Base-by-base conservation (phyloP, 305 asterid species). In the Rubia peregrina region DNA sequence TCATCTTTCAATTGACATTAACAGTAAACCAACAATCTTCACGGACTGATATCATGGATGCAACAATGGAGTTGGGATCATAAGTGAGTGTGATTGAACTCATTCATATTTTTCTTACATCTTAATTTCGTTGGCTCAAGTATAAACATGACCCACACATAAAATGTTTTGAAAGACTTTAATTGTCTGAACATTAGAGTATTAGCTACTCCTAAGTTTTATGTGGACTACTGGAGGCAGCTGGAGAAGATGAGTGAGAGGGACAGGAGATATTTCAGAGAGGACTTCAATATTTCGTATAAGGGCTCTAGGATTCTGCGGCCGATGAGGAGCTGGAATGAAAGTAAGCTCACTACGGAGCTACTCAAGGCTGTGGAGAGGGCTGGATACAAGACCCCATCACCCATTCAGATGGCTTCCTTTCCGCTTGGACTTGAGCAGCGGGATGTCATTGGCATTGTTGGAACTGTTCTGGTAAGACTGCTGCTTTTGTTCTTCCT, bases 1-100 rank as follows among this genome's bases (percentile, higher is more conserved):
- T 60, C n/a, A 21, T 78, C 44, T 79, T 59, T 74, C 83, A 89
- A 96, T 97, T 92, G 78, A 94, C 99, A 2, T 87, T 91, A 44
- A 87, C 97, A 24, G 99, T 96, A 55, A 94, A 94, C 78, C 97
- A 91, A 74, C 96, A 94, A 65, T 97, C 99, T 0, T 82, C 91
- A 67, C 90, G 96, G 64, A 88, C 93, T 69, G 97, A 94, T 79
- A 94, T 91, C 74, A 94, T 97, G 0, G 96, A 94, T 73, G 96
- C 96, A 76, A 97, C 99, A 72, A 94, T 94, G 97, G 95, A 84
- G 75, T 82, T 91, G 75, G 99, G 97, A 59, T 67, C 95, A 22
- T 96, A 88, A 78, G 96, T 87, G 73, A 87, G 96, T 81, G 41
- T 42, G 53, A 26, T 43, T 43, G 38, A 30, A 51, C 36, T 66